phyloP scores from a whole-genome alignment of 2,329 filamentous ascomycete species.

The Shiraia sp. region DNA sequence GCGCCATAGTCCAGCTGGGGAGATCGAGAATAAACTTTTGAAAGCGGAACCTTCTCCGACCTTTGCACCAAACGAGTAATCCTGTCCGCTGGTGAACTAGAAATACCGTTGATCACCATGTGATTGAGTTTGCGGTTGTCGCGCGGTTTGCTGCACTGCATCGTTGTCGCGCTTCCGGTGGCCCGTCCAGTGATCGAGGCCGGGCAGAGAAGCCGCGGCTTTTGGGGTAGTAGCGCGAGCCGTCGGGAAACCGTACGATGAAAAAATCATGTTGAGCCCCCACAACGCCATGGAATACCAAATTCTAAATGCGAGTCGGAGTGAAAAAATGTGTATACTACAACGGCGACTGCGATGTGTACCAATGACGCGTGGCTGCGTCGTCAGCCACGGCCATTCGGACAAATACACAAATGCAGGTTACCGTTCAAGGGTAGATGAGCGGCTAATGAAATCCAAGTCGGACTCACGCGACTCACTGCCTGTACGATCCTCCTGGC shows the following conservation, averaged over 20 bases:
- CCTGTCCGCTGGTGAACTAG: neutral
- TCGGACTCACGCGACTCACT: constrained; percentile 41
- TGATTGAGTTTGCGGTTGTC: no score
- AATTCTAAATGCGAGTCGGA: constrained; percentile 21
- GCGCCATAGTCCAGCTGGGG: constrained; percentile 9
- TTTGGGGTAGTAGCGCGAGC: constrained; percentile 10
- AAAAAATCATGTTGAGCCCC: no score
- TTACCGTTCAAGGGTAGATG: constrained; percentile 42
- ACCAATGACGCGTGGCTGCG: constrained; percentile 19
- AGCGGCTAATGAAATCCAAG: constrained; percentile 38
- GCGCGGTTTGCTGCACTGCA: constrained; percentile 9
- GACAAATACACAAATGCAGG: constrained; percentile 16
- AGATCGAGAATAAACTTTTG: constrained; percentile 18
- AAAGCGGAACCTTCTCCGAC: constrained; percentile 6
- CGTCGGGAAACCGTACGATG: constrained; percentile 2
- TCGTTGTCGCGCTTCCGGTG: constrained; percentile 10
- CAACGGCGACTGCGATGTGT: constrained; percentile 14
- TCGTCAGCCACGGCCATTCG: constrained; percentile 24
- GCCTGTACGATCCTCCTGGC: constrained; percentile 34
- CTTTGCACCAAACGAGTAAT: constrained; percentile 6
- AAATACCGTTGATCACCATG: neutral
- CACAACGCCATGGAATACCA: no score
- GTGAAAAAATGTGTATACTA: constrained; percentile 27
- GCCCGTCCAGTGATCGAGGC: constrained; percentile 8
- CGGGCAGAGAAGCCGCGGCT: constrained; percentile 15